Evolutionary conservation across 2,329 filamentous ascomycete genomes (phyloP).

Genomic region (Botrytis cinerea): DNA sequence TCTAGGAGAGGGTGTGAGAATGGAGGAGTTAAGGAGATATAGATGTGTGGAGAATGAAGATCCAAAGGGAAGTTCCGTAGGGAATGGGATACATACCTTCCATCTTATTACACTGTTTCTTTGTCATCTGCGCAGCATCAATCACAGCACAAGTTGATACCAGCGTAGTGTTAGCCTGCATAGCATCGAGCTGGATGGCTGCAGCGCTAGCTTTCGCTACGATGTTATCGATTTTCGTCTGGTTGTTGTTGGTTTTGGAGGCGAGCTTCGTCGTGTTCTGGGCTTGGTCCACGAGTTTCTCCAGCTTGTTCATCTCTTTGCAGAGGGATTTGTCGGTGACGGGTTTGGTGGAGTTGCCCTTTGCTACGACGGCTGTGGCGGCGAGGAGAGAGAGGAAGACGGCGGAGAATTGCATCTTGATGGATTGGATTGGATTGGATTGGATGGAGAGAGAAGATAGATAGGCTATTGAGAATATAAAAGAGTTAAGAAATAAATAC

Average conservation of each 20-base stretch:
- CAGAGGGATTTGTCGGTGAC: conserved; percentile 42
- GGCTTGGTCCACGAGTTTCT: conserved; percentile 40
- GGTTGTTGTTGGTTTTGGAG: conserved; percentile 43
- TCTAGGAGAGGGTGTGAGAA: background rate
- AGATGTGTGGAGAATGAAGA: too few species aligned
- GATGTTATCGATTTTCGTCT: conserved; percentile 44
- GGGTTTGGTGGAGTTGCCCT: conserved; percentile 39
- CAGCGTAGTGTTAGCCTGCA: conserved; percentile 45
- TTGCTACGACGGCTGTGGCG: conserved; percentile 36
- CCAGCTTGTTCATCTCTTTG: conserved; percentile 41
- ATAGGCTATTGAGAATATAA: background rate
- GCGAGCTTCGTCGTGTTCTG: conserved; percentile 44
- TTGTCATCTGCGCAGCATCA: conserved; percentile 32
- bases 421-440: conserved; percentile 12
- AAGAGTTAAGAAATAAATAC: background rate
- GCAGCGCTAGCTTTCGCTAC: conserved; percentile 44
- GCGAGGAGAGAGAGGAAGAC: conserved; percentile 36
- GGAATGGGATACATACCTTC: background rate
- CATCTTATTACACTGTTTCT: conserved; percentile 26
- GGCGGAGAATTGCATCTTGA: conserved; percentile 32
- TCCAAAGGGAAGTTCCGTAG: fast-evolving
- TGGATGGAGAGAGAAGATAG: background rate
- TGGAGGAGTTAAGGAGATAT: too few species aligned
- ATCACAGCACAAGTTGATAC: conserved; percentile 43
- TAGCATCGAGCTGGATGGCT: conserved; percentile 39